Percentiles rank a stretch among this genome's conserved stretches.
Conservation (phyloP, 768 basidiomycete genomes). For the Rickenella mellea region DNA sequence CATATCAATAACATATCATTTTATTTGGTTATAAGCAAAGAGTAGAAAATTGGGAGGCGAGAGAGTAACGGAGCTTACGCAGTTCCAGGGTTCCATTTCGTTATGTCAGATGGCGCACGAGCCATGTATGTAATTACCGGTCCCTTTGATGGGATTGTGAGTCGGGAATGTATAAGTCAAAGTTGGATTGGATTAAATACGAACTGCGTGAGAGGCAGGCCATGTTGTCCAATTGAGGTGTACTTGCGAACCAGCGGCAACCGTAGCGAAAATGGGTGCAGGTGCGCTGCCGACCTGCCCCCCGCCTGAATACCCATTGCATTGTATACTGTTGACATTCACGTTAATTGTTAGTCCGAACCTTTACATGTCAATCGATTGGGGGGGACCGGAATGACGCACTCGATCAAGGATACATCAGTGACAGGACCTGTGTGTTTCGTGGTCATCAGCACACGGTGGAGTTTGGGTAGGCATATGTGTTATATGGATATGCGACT, state of each 20-base stretch:
- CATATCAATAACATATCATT: no score
- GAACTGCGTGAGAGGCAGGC: slow-evolving; percentile 15
- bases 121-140: slow-evolving; percentile 40
- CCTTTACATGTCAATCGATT: no score
- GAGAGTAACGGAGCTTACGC: slow-evolving; percentile 16
- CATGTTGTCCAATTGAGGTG: slow-evolving; percentile 31
- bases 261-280: slow-evolving; percentile 28
- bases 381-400: slow-evolving; percentile 2
- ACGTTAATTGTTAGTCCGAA: neutral
- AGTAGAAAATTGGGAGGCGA: neutral
- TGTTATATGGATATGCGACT: slow-evolving; percentile 1
- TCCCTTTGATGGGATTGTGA: slow-evolving; percentile 17
- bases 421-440: slow-evolving; percentile 23
- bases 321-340: slow-evolving; percentile 19
- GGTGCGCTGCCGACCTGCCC: slow-evolving; percentile 25
- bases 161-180: neutral
- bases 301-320: slow-evolving; percentile 20
- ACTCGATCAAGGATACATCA: slow-evolving; percentile 30
- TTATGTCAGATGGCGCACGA: slow-evolving; percentile 33
- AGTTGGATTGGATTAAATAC: neutral
- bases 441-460: neutral
- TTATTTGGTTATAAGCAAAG: neutral
- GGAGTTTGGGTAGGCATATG: neutral
- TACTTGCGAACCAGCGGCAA: slow-evolving; percentile 30
- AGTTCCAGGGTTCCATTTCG: slow-evolving; percentile 31